Base-by-base conservation (phyloP, 148 eudicot species). In the Chenopodium suecicum region DNA sequence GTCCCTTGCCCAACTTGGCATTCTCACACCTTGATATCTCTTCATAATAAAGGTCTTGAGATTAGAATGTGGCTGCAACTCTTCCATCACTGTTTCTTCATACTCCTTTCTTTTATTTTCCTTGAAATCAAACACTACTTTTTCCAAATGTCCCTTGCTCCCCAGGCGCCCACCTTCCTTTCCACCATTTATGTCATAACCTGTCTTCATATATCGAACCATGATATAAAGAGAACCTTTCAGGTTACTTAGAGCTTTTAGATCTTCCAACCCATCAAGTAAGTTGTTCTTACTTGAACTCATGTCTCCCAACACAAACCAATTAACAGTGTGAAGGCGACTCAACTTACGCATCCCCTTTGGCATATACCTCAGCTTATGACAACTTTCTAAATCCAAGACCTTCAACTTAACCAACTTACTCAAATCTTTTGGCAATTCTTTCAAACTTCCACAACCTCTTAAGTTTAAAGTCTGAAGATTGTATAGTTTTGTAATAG, bases 1-100 rank as follows among this genome's bases (percentile, higher is more conserved):
- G 44, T 52, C 56, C 56, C 56, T 52, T 12, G 56, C 56, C 87
- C 87, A 82, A 23, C 70, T 47, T 25, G 85, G 85, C 31, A 82
- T 48, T 70, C 62, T 82, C 23, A 20, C 25, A 16, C 78, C 83
- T 0, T 6, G 0, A 37, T 79, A 85, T 5, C 69, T 25, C 0
- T 0, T 0, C 20, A 82, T 1, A 1, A 0, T 20, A 16, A 85
- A 41, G 16, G 0, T 17, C 64, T 20, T 82, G 9, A 85, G 73
- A 70, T 74, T 60, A 20, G 52, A 34, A 68, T 60, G 82, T 0
- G 85, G 87, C 22, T 82, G 82, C 29, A 85, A 63, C 46, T 60
- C 64, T 50, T 78, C 83, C 17, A 85, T 25, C 44, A 85, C 4
- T 9, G 41, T 48, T 32, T 78, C 75, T 10, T 66, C 79, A 65